A percentile compares a stretch with the other conserved stretches of the same genome.
Evolutionary conservation across 495 filamentous ascomycete genomes (phyloP).

Genomic region (Penicillium crystallinum): DNA sequence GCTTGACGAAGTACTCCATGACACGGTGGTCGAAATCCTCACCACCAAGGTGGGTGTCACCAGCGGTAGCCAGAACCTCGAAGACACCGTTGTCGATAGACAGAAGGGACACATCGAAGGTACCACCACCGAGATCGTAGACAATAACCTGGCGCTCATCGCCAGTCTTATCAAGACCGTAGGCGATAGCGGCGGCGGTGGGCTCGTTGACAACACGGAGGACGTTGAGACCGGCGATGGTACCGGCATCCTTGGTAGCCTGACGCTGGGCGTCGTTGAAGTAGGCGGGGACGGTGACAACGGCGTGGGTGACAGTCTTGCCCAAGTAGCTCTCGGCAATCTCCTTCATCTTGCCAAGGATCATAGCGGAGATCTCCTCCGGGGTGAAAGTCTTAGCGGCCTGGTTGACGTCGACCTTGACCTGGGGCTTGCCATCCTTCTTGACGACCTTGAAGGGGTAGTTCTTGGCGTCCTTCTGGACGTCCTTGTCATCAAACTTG

Average conservation of each 20-base stretch:
- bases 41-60: constrained; percentile 99
- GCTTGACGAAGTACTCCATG: constrained; percentile 95
- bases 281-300: constrained; percentile 96
- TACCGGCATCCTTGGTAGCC: constrained; percentile 96
- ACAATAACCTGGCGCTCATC: constrained; percentile 90
- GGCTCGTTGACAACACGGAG: constrained; percentile 97
- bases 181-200: constrained; percentile 82
- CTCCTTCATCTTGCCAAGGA: constrained; percentile 95
- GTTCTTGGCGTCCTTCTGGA: constrained; percentile 80
- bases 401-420: constrained; percentile 73
- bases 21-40: constrained; percentile 99
- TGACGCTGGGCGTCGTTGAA: constrained; percentile 99
- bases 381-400: constrained; percentile 73
- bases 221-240: constrained; percentile 91
- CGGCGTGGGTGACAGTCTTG: constrained; percentile 94
- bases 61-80: constrained; percentile 95
- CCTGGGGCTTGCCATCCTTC: constrained; percentile 76
- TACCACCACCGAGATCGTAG: constrained; percentile 99
- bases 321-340: constrained; percentile 89
- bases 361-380: constrained; percentile 83
- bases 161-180: constrained; percentile 80
- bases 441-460: constrained; percentile 84
- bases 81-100: constrained; percentile 97
- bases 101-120: constrained; percentile 98
- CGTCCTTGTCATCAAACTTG: constrained; percentile 81